Base-by-base conservation (phyloP, 2,329 filamentous ascomycete species). In the Mycogone perniciosa region DNA sequence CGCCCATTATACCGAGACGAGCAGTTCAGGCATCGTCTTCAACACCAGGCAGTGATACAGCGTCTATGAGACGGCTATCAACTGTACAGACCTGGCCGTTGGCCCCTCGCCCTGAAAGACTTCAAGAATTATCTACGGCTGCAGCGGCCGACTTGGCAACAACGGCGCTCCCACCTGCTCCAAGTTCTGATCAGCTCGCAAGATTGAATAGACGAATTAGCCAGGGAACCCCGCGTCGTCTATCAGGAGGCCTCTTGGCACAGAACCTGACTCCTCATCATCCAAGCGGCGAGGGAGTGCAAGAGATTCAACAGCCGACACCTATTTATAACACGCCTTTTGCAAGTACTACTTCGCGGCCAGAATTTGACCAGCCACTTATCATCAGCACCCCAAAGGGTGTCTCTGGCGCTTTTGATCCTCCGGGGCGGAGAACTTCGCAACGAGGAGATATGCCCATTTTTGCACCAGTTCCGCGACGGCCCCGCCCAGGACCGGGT, bases 311-410 rank as follows among this genome's bases (percentile, higher is more conserved):
- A 5, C 51, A 53, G 35, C 51, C 47, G 10, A 39, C 29, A 27
- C 46, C 46, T 6, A 27, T 48, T 20, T 50, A 37, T 9, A 13
- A 33, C 26, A 27, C 41, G 11, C 26, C 50, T 5, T 31, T 30
- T 2, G 8, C 30, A 41, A 52, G 43, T 2, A 30, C 13, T 26
- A 20, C 41, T 33, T 20, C 20, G 20, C 9, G 46, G 45, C 3
- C 55, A 48, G 59, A 63, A 13, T 59, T 76, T 29, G 77, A 81
- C 35, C 74, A 76, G 48, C 79, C 80, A 4, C 68, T 82, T 29
- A 82, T 82, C 48, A 81, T 83, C 62, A 82, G 79, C 62, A 82
- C 80, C 4, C 79, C 79, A 1, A 72, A 67, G 7, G 80, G 80
- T 11, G 71, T 82, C 7, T 67, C 71, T 0, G 79, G 79, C 3